Evolutionary conservation across 2,329 filamentous ascomycete genomes (phyloP).

Genomic region (Epicoccum nigrum): DNA sequence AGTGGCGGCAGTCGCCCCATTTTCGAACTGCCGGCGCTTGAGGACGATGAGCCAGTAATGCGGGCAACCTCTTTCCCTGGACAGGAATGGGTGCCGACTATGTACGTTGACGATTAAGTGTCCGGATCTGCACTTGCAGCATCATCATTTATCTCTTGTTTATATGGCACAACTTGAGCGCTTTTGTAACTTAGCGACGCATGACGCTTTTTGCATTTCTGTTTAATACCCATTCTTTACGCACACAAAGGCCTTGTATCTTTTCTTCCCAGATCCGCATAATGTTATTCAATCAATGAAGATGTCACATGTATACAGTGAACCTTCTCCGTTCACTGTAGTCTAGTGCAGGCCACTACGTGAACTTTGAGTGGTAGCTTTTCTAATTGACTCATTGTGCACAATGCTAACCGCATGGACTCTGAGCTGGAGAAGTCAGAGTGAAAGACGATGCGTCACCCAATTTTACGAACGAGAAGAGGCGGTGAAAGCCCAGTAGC

Average conservation of each 20-base stretch:
- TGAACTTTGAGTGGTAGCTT: too few species aligned
- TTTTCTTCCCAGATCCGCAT: not conserved
- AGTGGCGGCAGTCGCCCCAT: constrained; percentile 32
- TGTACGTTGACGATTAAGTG: constrained; percentile 43
- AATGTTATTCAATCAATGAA: not conserved
- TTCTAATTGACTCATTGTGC: too few species aligned
- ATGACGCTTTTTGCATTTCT: constrained; percentile 11
- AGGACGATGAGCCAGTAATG: constrained; percentile 64
- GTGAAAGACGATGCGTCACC: too few species aligned
- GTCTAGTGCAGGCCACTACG: too few species aligned
- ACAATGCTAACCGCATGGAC: too few species aligned
- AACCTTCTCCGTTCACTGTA: too few species aligned
- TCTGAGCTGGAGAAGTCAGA: too few species aligned
- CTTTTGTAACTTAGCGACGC: constrained; percentile 12
- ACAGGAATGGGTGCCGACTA: constrained; percentile 69
- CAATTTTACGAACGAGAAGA: too few species aligned
- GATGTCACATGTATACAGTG: too few species aligned
- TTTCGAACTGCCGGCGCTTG: constrained; percentile 46
- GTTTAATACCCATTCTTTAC: constrained; percentile 15
- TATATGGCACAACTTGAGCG: not conserved
- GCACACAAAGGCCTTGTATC: not conserved
- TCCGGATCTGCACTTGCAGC: not conserved
- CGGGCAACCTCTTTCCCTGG: constrained; percentile 72
- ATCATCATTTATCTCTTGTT: too few species aligned
- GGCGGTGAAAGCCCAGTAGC: too few species aligned